Conservation (phyloP, 1,284 basidiomycete species). For the Gomphus bonarii region DNA sequence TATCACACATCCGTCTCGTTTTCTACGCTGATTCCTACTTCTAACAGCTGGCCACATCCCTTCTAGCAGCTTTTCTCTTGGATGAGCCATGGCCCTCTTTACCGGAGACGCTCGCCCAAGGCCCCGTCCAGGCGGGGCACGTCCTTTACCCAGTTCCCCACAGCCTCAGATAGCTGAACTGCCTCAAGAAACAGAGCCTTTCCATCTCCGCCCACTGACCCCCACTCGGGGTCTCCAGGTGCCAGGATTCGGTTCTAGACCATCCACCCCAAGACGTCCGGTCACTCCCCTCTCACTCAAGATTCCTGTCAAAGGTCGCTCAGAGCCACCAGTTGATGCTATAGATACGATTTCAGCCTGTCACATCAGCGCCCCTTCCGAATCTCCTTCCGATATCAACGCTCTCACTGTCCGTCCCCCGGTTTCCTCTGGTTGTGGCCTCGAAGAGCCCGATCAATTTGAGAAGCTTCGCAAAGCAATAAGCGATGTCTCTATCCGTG, state of each 20-base stretch:
- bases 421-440: not conserved
- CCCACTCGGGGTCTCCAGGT: constrained; percentile 5
- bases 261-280: not conserved
- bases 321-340: not conserved
- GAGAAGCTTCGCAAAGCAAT: constrained; percentile 7
- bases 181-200: constrained; percentile 2
- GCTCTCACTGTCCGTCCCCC: constrained; percentile 5
- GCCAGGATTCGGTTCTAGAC: not conserved
- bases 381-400: not conserved
- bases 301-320: constrained; percentile 11
- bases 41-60: not conserved
- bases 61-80: not conserved
- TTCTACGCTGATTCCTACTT: not conserved
- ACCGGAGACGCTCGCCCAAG: not conserved
- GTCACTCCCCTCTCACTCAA: not conserved
- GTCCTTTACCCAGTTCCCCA: constrained; percentile 7
- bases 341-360: not conserved
- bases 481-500: constrained; percentile 4
- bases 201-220: constrained; percentile 7
- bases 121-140: constrained; percentile 10
- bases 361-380: not conserved
- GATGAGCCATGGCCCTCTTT: not conserved
- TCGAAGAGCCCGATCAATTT: constrained; percentile 2
- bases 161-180: constrained; percentile 2
- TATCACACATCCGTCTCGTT: not conserved